phyloP scores from a whole-genome alignment of 495 filamentous ascomycete genomes.

The Xylona heveae region DNA sequence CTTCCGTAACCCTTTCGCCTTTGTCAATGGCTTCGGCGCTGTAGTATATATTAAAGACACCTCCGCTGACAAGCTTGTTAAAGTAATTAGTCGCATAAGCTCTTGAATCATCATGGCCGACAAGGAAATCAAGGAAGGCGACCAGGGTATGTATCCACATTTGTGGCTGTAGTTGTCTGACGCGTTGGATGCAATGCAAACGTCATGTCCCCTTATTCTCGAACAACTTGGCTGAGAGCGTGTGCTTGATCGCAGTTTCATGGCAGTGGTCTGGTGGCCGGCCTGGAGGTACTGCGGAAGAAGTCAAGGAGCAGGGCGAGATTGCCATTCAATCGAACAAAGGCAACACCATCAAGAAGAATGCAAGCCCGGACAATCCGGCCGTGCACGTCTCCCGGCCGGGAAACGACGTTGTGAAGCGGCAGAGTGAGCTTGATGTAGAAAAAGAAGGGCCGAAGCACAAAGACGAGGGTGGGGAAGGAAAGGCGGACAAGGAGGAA shows the following conservation, averaged over 20 bases:
- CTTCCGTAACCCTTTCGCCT: too few relatives aligned
- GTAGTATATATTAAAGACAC: too few relatives aligned
- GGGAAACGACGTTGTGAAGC: slow-evolving; percentile 45
- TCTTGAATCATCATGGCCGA: slow-evolving; percentile 19
- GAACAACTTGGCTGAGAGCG: not conserved
- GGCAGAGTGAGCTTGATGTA: slow-evolving; percentile 26
- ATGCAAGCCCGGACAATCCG: slow-evolving; percentile 31
- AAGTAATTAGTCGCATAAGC: too few relatives aligned
- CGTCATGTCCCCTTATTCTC: not conserved
- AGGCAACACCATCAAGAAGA: slow-evolving; percentile 40
- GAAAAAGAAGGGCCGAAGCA: slow-evolving; percentile 12
- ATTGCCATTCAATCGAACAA: slow-evolving; percentile 32
- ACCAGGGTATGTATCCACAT: slow-evolving; percentile 17
- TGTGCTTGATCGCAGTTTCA: slow-evolving; percentile 20
- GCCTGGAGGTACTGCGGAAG: slow-evolving; percentile 31
- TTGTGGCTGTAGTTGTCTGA: slow-evolving; percentile 5
- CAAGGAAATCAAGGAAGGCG: slow-evolving; percentile 19
- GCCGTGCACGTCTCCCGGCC: slow-evolving; percentile 31
- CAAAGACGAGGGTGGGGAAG: slow-evolving; percentile 9
- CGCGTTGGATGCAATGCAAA: slow-evolving; percentile 5
- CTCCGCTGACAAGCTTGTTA: too few relatives aligned
- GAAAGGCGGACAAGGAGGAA: slow-evolving; percentile 12
- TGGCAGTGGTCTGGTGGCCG: slow-evolving; percentile 32
- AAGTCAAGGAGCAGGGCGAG: slow-evolving; percentile 33
- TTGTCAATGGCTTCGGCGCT: too few relatives aligned